Percentiles rank a stretch among this genome's conserved stretches.
phyloP scores from a whole-genome alignment of 305 asterid species.

The Solanum hybrid region DNA sequence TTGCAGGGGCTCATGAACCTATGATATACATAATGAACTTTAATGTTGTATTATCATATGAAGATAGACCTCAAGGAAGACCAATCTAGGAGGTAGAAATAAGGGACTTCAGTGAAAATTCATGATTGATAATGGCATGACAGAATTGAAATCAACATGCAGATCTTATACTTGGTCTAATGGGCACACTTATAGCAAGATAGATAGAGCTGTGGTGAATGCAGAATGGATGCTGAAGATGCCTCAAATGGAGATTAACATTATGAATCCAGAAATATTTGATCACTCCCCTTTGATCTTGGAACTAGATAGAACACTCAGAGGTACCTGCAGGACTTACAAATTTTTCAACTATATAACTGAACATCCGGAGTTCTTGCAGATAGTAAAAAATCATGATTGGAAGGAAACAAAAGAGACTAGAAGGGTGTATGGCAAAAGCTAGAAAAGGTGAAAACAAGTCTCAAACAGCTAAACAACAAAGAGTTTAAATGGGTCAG shows the following conservation, averaged over 20 bases:
- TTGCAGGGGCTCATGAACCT: not conserved
- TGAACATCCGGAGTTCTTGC: not conserved
- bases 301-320: not conserved
- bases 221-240: not conserved
- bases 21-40: not conserved
- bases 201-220: not conserved
- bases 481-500: not conserved
- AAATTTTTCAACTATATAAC: not conserved
- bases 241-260: not conserved
- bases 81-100: not conserved
- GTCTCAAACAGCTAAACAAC: not conserved
- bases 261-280: not conserved
- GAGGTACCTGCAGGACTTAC: not conserved
- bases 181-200: not conserved
- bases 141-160: not conserved
- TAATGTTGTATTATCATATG: not conserved
- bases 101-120: not conserved
- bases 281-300: not conserved
- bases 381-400: not conserved
- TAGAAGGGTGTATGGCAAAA: not conserved
- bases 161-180: not conserved
- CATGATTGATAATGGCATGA: not conserved
- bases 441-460: not conserved
- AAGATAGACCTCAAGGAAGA: not conserved
- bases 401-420: not conserved